Percentiles rank a stretch among this genome's conserved stretches.
Conservation (phyloP, 108 stramenopile genomes). For the Pinguiococcus pyrenoidosus region DNA sequence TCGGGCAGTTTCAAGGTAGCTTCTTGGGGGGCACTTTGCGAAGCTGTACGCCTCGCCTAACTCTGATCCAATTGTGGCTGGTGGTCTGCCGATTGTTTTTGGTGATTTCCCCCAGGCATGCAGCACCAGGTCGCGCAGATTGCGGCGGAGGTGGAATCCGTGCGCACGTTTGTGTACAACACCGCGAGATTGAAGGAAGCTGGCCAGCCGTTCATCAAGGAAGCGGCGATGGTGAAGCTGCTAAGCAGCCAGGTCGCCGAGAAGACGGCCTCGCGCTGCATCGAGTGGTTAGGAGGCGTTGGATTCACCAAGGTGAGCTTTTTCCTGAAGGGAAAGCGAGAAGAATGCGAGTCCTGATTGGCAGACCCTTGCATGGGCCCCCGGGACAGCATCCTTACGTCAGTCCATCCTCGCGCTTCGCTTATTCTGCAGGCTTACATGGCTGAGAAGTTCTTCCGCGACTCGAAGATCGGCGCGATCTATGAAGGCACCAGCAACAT, state of each 20-base stretch:
- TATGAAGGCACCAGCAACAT: conserved; percentile 78
- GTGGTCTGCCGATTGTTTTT: too few relatives aligned
- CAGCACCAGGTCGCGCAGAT: conserved; percentile 86
- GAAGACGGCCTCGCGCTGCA: conserved; percentile 33
- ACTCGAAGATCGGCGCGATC: conserved; percentile 88
- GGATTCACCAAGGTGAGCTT: conserved; percentile 75
- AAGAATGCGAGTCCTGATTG: too few relatives aligned
- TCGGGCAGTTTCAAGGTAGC: conserved; percentile 83
- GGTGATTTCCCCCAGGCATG: too few relatives aligned
- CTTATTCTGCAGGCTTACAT: conserved; percentile 59
- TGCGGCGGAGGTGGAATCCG: conserved; percentile 81
- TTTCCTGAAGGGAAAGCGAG: too few relatives aligned
- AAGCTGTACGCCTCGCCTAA: not conserved
- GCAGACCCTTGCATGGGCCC: too few relatives aligned
- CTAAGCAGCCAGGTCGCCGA: conserved; percentile 76
- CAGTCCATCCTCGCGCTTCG: too few relatives aligned
- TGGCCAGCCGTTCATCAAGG: conserved; percentile 73
- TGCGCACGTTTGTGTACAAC: conserved; percentile 76
- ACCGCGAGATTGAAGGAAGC: conserved; percentile 73
- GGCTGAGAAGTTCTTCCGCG: conserved; percentile 85
- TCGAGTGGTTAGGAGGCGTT: conserved; percentile 85
- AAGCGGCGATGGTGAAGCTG: conserved; percentile 86
- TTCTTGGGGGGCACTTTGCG: conserved; percentile 8
- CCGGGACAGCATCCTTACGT: too few relatives aligned
- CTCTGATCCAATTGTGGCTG: not conserved